phyloP scores from a whole-genome alignment of 495 filamentous ascomycete species.

The Parathielavia hyrcaniae region DNA sequence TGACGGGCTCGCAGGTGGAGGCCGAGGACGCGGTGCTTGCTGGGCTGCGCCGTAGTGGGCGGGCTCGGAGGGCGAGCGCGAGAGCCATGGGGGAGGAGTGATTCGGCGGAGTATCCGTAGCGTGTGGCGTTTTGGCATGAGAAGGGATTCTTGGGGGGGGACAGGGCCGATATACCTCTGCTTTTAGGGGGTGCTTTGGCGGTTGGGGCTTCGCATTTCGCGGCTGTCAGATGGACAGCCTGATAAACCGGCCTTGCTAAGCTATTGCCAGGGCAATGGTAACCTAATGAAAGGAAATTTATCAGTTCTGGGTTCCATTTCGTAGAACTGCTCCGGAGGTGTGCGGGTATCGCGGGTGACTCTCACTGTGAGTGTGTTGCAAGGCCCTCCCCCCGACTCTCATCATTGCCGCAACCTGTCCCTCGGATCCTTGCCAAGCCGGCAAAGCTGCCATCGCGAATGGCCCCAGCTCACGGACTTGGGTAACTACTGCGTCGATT shows the following conservation, averaged over 20 bases:
- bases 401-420: not conserved
- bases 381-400: too few relatives aligned
- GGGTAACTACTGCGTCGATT: too few relatives aligned
- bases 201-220: not conserved
- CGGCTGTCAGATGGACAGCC: not conserved
- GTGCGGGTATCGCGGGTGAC: too few relatives aligned
- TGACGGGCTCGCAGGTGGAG: not conserved
- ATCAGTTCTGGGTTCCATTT: not conserved
- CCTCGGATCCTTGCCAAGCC: too few relatives aligned
- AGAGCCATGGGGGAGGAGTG: conserved; percentile 18
- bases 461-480: too few relatives aligned
- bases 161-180: not conserved
- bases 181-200: not conserved
- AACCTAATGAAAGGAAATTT: not conserved
- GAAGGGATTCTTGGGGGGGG: not conserved
- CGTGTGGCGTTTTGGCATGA: not conserved
- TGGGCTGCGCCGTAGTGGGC: conserved; percentile 27
- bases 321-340: too few relatives aligned
- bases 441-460: too few relatives aligned
- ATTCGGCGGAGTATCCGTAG: not conserved
- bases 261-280: not conserved
- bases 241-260: not conserved
- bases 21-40: too few relatives aligned
- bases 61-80: conserved; percentile 28
- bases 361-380: too few relatives aligned